These are phyloP conservation scores for Gossypium rotundifolium DNA, from an alignment of 345 rosid genomes.

Conservation along the genomic window DNA sequence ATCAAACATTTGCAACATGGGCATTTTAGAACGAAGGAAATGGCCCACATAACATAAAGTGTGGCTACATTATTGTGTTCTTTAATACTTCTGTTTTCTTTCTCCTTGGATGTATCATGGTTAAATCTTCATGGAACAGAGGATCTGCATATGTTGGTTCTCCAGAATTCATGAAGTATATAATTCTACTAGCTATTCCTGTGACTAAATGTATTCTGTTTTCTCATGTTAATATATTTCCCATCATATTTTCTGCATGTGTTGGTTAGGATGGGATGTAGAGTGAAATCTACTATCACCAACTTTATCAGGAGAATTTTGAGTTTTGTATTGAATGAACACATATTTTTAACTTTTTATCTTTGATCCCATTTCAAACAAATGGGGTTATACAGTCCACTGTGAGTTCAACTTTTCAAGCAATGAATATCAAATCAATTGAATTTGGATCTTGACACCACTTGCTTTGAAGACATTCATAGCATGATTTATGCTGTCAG, in stretches of 20 bases:
- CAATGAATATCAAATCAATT: constrained; percentile 3
- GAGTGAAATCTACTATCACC: background rate
- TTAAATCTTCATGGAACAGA: background rate
- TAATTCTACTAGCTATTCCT: background rate
- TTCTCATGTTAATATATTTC: background rate
- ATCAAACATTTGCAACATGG: background rate
- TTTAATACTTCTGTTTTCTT: background rate
- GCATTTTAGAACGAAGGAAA: background rate
- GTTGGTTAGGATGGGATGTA: background rate
- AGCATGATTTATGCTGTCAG: constrained; percentile 1
- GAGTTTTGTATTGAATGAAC: background rate
- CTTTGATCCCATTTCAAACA: background rate
- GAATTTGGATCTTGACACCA: background rate
- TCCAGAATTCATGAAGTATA: background rate
- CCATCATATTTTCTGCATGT: background rate
- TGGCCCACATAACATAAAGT: background rate
- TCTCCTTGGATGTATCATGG: background rate
- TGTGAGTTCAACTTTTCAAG: constrained; percentile 1
- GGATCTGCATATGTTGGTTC: background rate
- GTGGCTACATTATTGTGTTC: background rate
- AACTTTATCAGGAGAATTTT: background rate
- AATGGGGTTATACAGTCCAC: background rate
- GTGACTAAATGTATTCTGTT: background rate
- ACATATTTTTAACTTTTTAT: background rate
- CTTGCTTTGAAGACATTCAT: background rate